phyloP scores from a whole-genome alignment of 805 yeast genomes.

The Candida takata region DNA sequence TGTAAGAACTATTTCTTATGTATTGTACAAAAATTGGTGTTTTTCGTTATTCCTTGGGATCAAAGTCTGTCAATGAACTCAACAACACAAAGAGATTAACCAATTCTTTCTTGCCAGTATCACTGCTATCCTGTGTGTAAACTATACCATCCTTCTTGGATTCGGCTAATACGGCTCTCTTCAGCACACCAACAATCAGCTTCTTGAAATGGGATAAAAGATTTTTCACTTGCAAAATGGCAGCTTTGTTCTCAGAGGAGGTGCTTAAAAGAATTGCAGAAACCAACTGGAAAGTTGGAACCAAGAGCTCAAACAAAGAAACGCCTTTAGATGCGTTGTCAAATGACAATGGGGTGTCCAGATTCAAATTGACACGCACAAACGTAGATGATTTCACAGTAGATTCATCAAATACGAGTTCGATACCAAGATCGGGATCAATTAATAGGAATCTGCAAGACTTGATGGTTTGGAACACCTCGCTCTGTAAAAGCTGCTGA shows the following conservation, averaged over 20 bases:
- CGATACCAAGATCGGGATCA: constrained; percentile 78
- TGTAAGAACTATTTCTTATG: too few species aligned
- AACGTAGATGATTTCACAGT: constrained; percentile 25
- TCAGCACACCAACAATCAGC: constrained; percentile 54
- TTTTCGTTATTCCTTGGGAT: constrained; percentile 28
- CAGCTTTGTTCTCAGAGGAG: constrained; percentile 67
- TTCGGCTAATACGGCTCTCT: constrained; percentile 41
- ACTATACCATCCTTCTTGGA: constrained; percentile 22
- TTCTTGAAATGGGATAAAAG: constrained; percentile 46
- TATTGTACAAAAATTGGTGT: too few species aligned
- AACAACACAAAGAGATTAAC: constrained; percentile 49
- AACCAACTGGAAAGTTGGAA: constrained; percentile 69
- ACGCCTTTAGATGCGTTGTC: constrained; percentile 27
- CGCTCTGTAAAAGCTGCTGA: constrained; percentile 64
- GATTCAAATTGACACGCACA: constrained; percentile 39
- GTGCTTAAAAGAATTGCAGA: constrained; percentile 61
- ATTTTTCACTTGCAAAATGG: constrained; percentile 44
- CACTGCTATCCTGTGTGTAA: constrained; percentile 22
- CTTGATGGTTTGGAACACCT: constrained; percentile 55
- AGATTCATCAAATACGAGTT: constrained; percentile 36
- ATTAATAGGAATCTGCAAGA: constrained; percentile 49
- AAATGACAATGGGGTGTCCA: constrained; percentile 45
- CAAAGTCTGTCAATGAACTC: constrained; percentile 41
- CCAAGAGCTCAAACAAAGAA: constrained; percentile 59
- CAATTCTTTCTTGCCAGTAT: constrained; percentile 40